A percentile compares a stretch with the other conserved stretches of the same genome.
Conservation (phyloP, 495 filamentous ascomycete species). For the Entonaema liquescens region DNA sequence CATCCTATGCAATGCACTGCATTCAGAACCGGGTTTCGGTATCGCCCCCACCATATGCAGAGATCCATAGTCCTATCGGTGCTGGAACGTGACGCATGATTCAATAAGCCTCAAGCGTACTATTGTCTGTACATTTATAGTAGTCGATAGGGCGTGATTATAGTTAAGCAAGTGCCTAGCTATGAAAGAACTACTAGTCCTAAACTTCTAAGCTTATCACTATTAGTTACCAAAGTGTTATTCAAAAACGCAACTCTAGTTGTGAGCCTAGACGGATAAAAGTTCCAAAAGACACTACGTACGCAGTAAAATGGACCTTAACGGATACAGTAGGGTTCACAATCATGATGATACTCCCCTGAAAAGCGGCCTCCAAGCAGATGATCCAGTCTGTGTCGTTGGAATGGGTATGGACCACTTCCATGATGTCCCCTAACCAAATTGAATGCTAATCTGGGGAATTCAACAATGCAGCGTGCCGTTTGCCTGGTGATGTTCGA, state of each 20-base stretch:
- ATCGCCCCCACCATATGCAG: too few relatives aligned
- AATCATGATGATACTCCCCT: neutral
- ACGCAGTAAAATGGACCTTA: neutral
- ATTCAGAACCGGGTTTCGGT: too few relatives aligned
- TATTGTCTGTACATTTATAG: too few relatives aligned
- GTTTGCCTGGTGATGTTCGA: slow-evolving; percentile 9
- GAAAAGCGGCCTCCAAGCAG: neutral
- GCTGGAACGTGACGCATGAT: too few relatives aligned
- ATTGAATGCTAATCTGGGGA: neutral
- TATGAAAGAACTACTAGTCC: too few relatives aligned
- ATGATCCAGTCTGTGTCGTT: slow-evolving; percentile 8
- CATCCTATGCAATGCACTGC: too few relatives aligned
- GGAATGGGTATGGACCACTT: slow-evolving; percentile 9
- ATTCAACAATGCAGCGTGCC: slow-evolving; percentile 6
- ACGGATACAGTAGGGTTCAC: neutral
- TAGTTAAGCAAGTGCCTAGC: too few relatives aligned
- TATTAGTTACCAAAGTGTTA: neutral
- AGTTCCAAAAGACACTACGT: neutral
- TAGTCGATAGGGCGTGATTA: too few relatives aligned
- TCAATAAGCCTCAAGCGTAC: too few relatives aligned
- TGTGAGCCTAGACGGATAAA: neutral
- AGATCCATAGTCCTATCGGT: too few relatives aligned
- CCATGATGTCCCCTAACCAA: neutral
- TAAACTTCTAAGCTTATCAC: neutral
- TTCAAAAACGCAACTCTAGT: neutral